Base-by-base conservation (phyloP, 2,329 filamentous ascomycete genomes). In the Aspergillus pseudoviridinutans region DNA sequence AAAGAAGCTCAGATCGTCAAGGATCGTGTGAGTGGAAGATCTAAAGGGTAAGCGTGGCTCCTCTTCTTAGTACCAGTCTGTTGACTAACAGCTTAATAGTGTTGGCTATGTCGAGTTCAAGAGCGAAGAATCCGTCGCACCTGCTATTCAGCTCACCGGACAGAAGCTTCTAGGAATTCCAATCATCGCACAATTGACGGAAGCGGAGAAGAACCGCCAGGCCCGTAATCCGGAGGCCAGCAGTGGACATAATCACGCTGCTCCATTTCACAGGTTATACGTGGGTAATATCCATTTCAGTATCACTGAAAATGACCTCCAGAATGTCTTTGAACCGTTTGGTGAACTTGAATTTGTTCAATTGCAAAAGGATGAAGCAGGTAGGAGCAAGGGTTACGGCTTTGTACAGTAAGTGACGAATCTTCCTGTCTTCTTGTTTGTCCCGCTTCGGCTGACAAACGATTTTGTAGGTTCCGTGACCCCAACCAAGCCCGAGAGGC, bases 231-330 rank as follows among this genome's bases (percentile, higher is more conserved):
- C 90, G 53, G 90, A 94, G 67, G 66, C 82, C 51, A 82, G 83
- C 64, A 86, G 83, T 64, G 80, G 79, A 58, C 85, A 91, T 66
- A 87, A 89, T 59, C 92, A 92, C 73, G 89, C 90, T 60, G 88
- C 96, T 58, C 94, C 94, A 25, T 97, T 97, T 81, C 94, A 99
- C 78, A 90, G 95, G 66, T 88, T 99, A 59, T 99, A 97, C 76
- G 93, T 99, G 66, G 94, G 94, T 77, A 99, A 99, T 75, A 97
- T 99, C 67, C 94, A 99, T 80, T 99, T 99, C 84, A 97, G 92
- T 74, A 96, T 99, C 74, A 97, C 92, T 72, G 94, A 99, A 78
- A 87, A 88, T 74, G 95, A 99, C 78, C 82, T 99, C 64, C 89
- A 93, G 81, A 92, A 93, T 73, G 92, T 99, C 60, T 99, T 99